Base-by-base conservation (phyloP, 352 stramenopile species). In the Pythium sp. region DNA sequence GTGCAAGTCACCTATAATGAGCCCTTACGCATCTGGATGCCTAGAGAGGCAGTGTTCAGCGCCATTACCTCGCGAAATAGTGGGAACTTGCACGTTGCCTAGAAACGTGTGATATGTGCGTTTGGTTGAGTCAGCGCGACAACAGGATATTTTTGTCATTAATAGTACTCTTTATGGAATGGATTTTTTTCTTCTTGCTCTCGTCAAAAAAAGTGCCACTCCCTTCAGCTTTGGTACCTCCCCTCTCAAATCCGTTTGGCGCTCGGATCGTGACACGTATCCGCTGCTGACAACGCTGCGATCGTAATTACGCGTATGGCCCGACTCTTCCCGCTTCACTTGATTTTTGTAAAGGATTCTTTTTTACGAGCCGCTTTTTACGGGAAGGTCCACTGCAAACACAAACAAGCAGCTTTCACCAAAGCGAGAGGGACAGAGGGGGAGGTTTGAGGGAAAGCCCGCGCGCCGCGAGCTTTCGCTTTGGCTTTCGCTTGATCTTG, bases 291-390 rank as follows among this genome's bases (percentile, higher is more conserved):
- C 58, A 51, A 64, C 24, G 36, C 36, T 20, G 58, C 58, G 38
- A 64, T 24, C 58, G 58, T 64, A 64, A 55, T 64, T 64, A 64
- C 58, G 24, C 36, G 3, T 9, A 9, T 26, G 18, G 3, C 34
- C 58, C 58, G 30, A 9, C 56, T 20, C 22, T 47, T 14, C 38
- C 15, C 22, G 14, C 3, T n/a, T 30, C 36, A 68, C 51, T 62
- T 46, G 34, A 22, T 56, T 20, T 46, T 68, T 62, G 34, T 62
- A 68, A 36, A 1, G 9, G 55, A n/a, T 47, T 61, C 30, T 61
- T 61, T 61, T 46, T 61, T 61, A 61, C 56, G 30, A 61, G 28
- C 28, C 18, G 56, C 62, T 62, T 62, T 68, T 68, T 68, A 68
- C 62, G 53, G 3, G 18, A 15, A 66, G 61, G 61, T 59, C 60